Evolutionary conservation across 768 basidiomycete species (phyloP).

Genomic region (Phlebiopsis gigantea): DNA sequence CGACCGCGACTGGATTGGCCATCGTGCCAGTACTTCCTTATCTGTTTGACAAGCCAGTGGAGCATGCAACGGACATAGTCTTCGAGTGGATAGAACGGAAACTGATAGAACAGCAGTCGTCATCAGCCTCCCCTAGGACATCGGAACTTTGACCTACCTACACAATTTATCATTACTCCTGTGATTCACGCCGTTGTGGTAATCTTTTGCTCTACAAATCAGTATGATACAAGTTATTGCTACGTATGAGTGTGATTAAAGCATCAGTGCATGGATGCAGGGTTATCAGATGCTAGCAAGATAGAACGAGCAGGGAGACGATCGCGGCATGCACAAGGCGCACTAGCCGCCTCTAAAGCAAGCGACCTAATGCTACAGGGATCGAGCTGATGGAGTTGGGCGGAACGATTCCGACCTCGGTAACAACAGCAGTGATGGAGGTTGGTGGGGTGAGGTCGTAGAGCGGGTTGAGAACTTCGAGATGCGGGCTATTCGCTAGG

Average conservation of each 20-base stretch:
- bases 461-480: constrained; percentile 80
- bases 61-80: constrained; percentile 56
- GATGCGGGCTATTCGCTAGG: constrained; percentile 37
- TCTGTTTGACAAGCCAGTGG: constrained; percentile 77
- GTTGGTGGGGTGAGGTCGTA: constrained; percentile 93
- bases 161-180: no score
- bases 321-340: not conserved
- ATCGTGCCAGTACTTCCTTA: constrained; percentile 72
- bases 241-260: not conserved
- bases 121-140: constrained; percentile 4
- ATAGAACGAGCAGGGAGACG: not conserved
- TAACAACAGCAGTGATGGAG: constrained; percentile 93
- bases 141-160: constrained; percentile 13
- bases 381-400: constrained; percentile 87
- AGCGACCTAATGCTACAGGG: constrained; percentile 54
- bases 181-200: not conserved
- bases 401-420: constrained; percentile 94
- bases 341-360: not conserved
- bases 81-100: constrained; percentile 69
- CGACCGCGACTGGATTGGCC: constrained; percentile 67
- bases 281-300: not conserved
- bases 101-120: constrained; percentile 36
- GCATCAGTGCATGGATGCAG: not conserved
- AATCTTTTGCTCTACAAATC: not conserved
- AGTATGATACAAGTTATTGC: not conserved